Base-by-base conservation (phyloP, 148 eudicot species). In the Camellia sinensis region DNA sequence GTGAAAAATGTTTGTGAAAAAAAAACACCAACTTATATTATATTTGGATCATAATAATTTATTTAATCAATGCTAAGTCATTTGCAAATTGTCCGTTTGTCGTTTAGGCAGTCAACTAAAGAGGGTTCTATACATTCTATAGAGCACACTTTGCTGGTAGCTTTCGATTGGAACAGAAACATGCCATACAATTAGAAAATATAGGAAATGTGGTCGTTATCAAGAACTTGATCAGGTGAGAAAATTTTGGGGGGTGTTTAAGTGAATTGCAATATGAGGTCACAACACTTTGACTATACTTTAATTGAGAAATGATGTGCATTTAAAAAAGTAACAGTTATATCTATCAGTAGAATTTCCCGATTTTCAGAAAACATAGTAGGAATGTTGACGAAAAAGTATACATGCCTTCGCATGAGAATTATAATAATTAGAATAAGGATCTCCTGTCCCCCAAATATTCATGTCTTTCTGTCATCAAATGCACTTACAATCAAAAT, bases 81-180 rank as follows among this genome's bases (percentile, higher is more conserved):
- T 46, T 17, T 53, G 43, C n/a, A 48, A 65, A 57, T 60, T 70
- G 53, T 54, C 40, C 6, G 29, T 1, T 69, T n/a, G 70, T 59
- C 48, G 41, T n/a, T 62, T 5, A n/a, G 82, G 69, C 75, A 77
- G 84, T 77, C 80, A 82, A 82, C 80, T 50, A 81, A 54, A 12
- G 67, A 45, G 22, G 48, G 59, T 67, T 67, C n/a, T 44, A 44
- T 21, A 44, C 48, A 45, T 65, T 65, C 74, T 57, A 67, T 44
- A n/a, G n/a, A 21, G 40, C n/a, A 80, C 69, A 45, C 78, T 56
- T 64, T 19, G 14, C n/a, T 54, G 18, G 21, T 62, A 41, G 67
- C 29, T 9, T n/a, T 75, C 56, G 67, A 45, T 43, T 44, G 67
- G 5, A 66, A 57, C 75, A 22, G 65, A 8, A 59, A 59, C 79